These are phyloP conservation scores for Eucommia ulmoides DNA, from an alignment of 257 asterid genomes.

Conservation along the genomic window DNA sequence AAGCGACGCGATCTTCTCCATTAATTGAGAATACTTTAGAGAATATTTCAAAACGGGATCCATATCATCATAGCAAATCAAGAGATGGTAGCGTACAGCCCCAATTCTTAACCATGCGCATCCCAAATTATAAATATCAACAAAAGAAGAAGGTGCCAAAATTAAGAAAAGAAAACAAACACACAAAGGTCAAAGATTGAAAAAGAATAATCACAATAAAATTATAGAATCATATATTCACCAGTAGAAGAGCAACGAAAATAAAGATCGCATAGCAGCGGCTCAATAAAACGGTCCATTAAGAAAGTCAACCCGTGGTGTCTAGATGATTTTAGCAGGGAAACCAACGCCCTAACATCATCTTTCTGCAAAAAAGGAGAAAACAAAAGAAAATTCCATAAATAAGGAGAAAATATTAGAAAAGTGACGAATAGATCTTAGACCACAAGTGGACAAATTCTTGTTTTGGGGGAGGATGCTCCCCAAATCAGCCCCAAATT, in stretches of 20 bases:
- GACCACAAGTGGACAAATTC: no score
- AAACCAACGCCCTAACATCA: conserved; percentile 17
- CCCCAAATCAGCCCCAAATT: no score
- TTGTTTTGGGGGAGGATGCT: no score
- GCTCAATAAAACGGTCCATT: conserved; percentile 41
- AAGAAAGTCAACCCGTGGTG: conserved; percentile 43
- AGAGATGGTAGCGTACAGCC: conserved; percentile 60
- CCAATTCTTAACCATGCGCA: conserved; percentile 55
- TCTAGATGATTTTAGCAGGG: conserved; percentile 51
- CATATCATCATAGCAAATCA: conserved; percentile 50
- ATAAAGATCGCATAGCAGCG: conserved; percentile 53
- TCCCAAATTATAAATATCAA: conserved; percentile 36
- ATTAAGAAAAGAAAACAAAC: conserved; percentile 4
- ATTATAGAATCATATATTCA: conserved; percentile 15
- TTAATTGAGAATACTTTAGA: conserved; percentile 46
- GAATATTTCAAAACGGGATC: conserved; percentile 76
- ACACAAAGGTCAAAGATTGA: no score
- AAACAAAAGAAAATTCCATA: no score
- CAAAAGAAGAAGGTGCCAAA: conserved; percentile 10
- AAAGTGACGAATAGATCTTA: no score
- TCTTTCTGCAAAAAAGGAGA: no score
- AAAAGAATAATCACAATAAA: no score
- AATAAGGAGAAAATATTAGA: no score
- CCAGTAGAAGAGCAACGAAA: conserved; percentile 31
- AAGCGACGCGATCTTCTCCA: conserved; percentile 58